Evolutionary conservation across 176 grass and related monocot genomes (phyloP).

Genomic region (Carex cristatella): DNA sequence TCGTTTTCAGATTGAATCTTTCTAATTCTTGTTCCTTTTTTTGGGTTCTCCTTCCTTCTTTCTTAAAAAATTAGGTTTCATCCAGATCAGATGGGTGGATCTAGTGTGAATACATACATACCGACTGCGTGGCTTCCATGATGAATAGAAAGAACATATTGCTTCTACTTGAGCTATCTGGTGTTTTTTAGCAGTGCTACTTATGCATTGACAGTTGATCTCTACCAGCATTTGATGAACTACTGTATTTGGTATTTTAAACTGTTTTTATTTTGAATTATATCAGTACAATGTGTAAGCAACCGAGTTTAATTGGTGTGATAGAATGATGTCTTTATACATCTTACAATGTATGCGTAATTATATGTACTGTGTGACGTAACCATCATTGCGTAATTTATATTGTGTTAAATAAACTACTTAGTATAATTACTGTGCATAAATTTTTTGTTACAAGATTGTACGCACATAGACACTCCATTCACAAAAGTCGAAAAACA

Average conservation of each 20-base stretch:
- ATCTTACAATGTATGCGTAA: neutral
- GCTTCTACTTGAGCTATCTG: neutral
- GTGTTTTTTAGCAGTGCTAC: neutral
- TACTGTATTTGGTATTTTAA: slow-evolving; percentile 1
- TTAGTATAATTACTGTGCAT: neutral
- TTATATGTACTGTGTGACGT: neutral
- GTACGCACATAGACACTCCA: neutral
- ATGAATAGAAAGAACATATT: slow-evolving; percentile 28
- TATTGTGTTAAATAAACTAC: neutral
- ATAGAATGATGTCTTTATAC: neutral
- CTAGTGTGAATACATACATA: slow-evolving; percentile 77
- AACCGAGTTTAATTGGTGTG: neutral
- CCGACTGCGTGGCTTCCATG: slow-evolving; percentile 69
- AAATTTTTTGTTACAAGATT: neutral
- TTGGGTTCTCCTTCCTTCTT: neutral
- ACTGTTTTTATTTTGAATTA: neutral
- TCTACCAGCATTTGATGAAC: slow-evolving; percentile 11
- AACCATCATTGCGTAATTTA: neutral
- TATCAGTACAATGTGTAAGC: neutral
- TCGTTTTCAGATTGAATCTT: neutral
- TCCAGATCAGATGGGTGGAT: slow-evolving; percentile 68
- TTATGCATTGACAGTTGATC: neutral
- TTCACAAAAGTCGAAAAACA: neutral
- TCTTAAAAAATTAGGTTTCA: slow-evolving; percentile 35
- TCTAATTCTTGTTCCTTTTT: neutral